These are phyloP conservation scores for Dioscorea zingiberensis DNA, from an alignment of 106 monocot species.

Conservation along the genomic window DNA sequence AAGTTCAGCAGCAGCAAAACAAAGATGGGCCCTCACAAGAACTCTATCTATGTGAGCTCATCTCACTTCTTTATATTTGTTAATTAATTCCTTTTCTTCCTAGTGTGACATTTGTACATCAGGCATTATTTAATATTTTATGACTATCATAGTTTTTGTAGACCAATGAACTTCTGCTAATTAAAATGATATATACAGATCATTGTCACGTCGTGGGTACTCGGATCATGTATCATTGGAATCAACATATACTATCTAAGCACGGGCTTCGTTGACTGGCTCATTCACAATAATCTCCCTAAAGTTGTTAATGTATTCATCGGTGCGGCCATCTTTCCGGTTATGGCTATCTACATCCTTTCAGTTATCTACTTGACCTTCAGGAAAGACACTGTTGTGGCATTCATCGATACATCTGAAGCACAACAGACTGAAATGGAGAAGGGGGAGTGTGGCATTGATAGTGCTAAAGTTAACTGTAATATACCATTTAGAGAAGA, in stretches of 20 bases:
- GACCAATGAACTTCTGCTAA: too few relatives aligned
- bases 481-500: conserved; percentile 44
- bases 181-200: conserved; percentile 42
- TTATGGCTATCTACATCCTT: conserved; percentile 59
- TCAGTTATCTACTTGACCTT: conserved; percentile 50
- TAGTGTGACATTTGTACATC: too few relatives aligned
- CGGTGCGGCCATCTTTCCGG: conserved; percentile 61
- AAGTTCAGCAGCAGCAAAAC: conserved; percentile 72
- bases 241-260: conserved; percentile 80
- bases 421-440: conserved; percentile 24
- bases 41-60: conserved; percentile 67
- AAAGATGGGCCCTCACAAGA: conserved; percentile 82
- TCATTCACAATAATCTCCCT: conserved; percentile 50
- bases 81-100: too few relatives aligned
- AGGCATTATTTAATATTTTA: too few relatives aligned
- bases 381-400: conserved; percentile 45
- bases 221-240: conserved; percentile 49
- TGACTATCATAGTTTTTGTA: too few relatives aligned
- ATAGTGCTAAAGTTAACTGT: background rate
- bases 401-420: conserved; percentile 23
- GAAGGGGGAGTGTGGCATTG: conserved; percentile 15
- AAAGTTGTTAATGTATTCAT: conserved; percentile 43
- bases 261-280: conserved; percentile 58
- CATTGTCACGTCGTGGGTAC: conserved; percentile 56
- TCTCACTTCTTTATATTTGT: too few relatives aligned